Percentiles rank a stretch among this genome's conserved stretches.
Evolutionary conservation across 2,329 filamentous ascomycete species (phyloP).

Genomic region (Penicillium sp.): DNA sequence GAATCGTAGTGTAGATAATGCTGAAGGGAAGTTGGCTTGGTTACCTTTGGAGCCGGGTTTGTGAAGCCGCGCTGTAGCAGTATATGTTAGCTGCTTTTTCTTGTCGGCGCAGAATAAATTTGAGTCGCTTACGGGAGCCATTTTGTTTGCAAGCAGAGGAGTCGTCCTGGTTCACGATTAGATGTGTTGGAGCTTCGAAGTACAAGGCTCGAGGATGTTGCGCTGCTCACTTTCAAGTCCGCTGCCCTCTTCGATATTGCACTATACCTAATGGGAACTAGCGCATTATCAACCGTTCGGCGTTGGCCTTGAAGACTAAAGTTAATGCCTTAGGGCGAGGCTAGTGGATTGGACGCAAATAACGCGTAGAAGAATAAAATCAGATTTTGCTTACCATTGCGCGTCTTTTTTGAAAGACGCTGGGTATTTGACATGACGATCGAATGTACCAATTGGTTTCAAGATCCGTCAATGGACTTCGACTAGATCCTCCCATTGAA

Average conservation of each 20-base stretch:
- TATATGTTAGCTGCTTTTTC: neutral
- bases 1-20: neutral
- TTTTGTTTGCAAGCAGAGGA: neutral
- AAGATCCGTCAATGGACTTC: too few relatives aligned
- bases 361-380: too few relatives aligned
- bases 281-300: neutral
- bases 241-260: neutral
- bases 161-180: neutral
- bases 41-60: slow-evolving; percentile 45
- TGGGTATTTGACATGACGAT: too few relatives aligned
- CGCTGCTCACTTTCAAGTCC: neutral
- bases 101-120: neutral
- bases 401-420: too few relatives aligned
- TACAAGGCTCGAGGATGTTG: neutral
- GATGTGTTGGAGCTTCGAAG: neutral
- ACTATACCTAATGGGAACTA: neutral
- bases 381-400: too few relatives aligned
- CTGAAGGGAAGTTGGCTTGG: neutral
- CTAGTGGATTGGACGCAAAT: too few relatives aligned
- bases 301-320: too few relatives aligned
- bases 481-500: too few relatives aligned
- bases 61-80: slow-evolving; percentile 42
- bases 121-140: slow-evolving; percentile 9
- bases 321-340: too few relatives aligned
- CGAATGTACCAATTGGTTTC: too few relatives aligned